Evolutionary conservation across 257 asterid species (phyloP).

Genomic region (Agastache rugosa): DNA sequence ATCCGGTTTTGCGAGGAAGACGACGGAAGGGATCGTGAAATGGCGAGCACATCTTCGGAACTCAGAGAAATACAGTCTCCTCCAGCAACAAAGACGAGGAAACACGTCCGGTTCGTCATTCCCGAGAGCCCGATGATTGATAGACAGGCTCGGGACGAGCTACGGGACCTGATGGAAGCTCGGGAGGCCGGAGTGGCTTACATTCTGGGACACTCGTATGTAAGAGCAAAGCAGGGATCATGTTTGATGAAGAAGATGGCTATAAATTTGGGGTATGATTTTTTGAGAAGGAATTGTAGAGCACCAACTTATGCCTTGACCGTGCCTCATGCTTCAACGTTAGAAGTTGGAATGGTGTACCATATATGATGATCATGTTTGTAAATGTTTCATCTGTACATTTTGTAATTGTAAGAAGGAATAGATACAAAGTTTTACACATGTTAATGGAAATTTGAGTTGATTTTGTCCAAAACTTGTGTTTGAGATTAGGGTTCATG

Average conservation of each 20-base stretch:
- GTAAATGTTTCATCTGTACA: slow-evolving; percentile 18
- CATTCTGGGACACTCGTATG: slow-evolving; percentile 84
- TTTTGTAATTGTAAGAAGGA: slow-evolving; percentile 27
- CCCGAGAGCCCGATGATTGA: slow-evolving; percentile 72
- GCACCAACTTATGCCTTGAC: slow-evolving; percentile 61
- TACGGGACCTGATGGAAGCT: slow-evolving; percentile 74
- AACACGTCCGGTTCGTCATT: slow-evolving; percentile 70
- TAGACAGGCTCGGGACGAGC: slow-evolving; percentile 49
- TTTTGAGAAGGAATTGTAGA: slow-evolving; percentile 81
- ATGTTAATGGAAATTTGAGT: background rate
- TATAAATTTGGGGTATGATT: slow-evolving; percentile 73
- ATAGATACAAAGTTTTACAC: background rate
- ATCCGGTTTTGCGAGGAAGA: slow-evolving; percentile 48
- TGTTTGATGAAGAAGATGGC: slow-evolving; percentile 64
- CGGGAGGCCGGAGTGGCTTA: slow-evolving; percentile 83
- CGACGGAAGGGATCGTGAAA: slow-evolving; percentile 15
- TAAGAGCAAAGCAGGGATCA: slow-evolving; percentile 79
- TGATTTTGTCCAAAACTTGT: background rate
- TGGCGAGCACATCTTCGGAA: slow-evolving; percentile 48
- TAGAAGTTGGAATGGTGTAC: slow-evolving; percentile 92
- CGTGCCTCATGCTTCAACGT: slow-evolving; percentile 83
- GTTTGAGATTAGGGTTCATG: too few species aligned
- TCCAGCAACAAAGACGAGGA: slow-evolving; percentile 34
- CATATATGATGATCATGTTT: slow-evolving; percentile 49
- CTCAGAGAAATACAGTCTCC: slow-evolving; percentile 52